Evolutionary conservation across 164 flowering plant species (phyloP), one percentile per base, ranked within the genome.

Genomic region (Sedum album): DNA sequence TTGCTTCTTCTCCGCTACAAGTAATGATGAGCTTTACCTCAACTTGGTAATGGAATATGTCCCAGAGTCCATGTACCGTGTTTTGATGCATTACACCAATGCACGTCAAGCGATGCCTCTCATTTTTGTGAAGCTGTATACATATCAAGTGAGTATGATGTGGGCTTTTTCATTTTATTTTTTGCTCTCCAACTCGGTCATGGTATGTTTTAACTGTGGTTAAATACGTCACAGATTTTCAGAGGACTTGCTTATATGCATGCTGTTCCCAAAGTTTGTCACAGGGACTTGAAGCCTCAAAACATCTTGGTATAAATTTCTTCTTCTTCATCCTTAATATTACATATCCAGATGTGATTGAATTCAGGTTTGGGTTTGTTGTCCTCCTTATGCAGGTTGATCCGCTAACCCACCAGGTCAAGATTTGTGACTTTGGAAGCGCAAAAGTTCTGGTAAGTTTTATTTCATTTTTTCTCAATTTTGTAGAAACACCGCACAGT

Each of bases 41-140:
- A 87, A 85, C 70, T 75, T 86, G 78, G 90, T 86, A 13, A 83
- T 86, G 77, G 90, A 86, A 68, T 86, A 84, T 76, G 91, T 85
- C 21, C 87, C 89, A 4, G 85, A 87, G 77, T 83, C 85, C 69
- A 79, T 83, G 78, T 75, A 83, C 31, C 78, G 84, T 21, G 86
- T 87, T 49, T 68, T 83, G 64, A 85, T 78, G 72, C 83, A 83
- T 73, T 85, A 87, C 76, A 82, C 73, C 75, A 83, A 75, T 76
- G 80, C 79, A 72, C 82, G 76, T 41, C 88, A 87, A 53, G 63
- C 81, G 69, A 84, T 87, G 88, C 89, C 89, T 2, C 72, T 87
- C 39, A 77, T 87, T 31, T 85, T 82, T 70, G 86, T 86, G 51
- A 81, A 82, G 42, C 80, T 86, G 23, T 82, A 84, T 68, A 82